Conservation (phyloP, 129 eudicot species). For the Tanacetum coccineum region DNA sequence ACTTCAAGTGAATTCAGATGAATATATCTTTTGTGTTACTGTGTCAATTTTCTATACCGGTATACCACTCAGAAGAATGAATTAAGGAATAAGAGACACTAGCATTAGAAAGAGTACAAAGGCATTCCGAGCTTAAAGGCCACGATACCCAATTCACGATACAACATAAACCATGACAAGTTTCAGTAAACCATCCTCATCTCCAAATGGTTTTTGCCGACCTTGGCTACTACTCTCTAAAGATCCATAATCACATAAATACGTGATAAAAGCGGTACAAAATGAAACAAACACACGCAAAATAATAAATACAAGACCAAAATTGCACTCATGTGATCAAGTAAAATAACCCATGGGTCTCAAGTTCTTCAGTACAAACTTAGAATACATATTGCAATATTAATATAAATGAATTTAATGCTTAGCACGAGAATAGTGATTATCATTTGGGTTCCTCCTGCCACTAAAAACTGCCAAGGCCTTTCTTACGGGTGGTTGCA, state of each 20-base stretch:
- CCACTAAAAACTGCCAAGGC: conserved; percentile 79
- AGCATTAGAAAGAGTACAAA: neutral
- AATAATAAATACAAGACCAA: conserved; percentile 9
- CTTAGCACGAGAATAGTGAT: conserved; percentile 69
- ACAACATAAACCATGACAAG: too few relatives aligned
- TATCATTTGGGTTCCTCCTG: conserved; percentile 91
- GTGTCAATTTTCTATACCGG: too few relatives aligned
- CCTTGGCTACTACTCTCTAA: too few relatives aligned
- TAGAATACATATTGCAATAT: conserved; percentile 2
- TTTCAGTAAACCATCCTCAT: too few relatives aligned
- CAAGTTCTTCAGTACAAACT: neutral
- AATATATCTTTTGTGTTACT: too few relatives aligned
- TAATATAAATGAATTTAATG: conserved; percentile 30
- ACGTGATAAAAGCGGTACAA: too few relatives aligned
- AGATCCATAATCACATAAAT: too few relatives aligned
- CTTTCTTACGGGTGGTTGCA: conserved; percentile 83
- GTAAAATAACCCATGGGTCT: conserved; percentile 17
- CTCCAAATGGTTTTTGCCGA: too few relatives aligned
- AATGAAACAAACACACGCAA: too few relatives aligned
- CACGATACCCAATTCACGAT: too few relatives aligned
- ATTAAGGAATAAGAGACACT: too few relatives aligned
- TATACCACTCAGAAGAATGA: too few relatives aligned
- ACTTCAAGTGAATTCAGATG: neutral
- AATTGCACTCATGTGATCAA: conserved; percentile 23
- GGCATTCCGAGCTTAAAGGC: neutral